Evolutionary conservation across 2,329 filamentous ascomycete genomes (phyloP).

Genomic region (Pseudocercospora cruenta): DNA sequence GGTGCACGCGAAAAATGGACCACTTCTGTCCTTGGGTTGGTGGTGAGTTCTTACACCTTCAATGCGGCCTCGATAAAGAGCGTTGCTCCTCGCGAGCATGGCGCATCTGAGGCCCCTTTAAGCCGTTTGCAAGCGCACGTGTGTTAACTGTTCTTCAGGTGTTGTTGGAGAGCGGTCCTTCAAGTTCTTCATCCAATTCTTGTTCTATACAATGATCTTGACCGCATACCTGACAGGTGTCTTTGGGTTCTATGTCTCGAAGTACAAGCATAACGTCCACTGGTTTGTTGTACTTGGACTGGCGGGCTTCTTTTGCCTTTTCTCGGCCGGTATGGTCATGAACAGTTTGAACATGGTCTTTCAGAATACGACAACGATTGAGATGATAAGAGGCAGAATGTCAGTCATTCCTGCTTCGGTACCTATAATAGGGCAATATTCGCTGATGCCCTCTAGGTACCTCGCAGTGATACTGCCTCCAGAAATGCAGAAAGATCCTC

Average conservation of each 20-base stretch:
- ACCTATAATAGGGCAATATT: neutral
- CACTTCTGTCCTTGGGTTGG: constrained; percentile 98
- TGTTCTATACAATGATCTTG: constrained; percentile 70
- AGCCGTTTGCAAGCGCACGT: neutral
- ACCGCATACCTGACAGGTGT: constrained; percentile 67
- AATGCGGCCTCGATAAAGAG: neutral
- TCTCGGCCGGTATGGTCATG: constrained; percentile 74
- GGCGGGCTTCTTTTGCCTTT: constrained; percentile 75
- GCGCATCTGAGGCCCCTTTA: neutral
- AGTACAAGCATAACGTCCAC: constrained; percentile 55
- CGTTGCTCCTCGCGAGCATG: neutral
- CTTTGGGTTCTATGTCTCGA: constrained; percentile 65
- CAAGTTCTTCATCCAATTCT: constrained; percentile 92
- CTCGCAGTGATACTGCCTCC: constrained; percentile 74
- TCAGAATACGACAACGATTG: constrained; percentile 81
- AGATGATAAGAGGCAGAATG: constrained; percentile 68
- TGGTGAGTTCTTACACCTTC: neutral
- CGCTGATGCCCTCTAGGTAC: constrained; percentile 41
- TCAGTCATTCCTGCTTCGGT: neutral
- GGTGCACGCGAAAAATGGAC: constrained; percentile 89
- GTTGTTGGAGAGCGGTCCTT: constrained; percentile 79
- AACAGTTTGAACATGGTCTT: constrained; percentile 72
- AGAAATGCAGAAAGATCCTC: constrained; percentile 32
- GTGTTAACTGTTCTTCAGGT: constrained; percentile 48
- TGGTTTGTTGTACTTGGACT: constrained; percentile 70